These are phyloP conservation scores for Zygoascus hellenicus DNA, from an alignment of 1,139 yeast genomes.

Conservation along the genomic window DNA sequence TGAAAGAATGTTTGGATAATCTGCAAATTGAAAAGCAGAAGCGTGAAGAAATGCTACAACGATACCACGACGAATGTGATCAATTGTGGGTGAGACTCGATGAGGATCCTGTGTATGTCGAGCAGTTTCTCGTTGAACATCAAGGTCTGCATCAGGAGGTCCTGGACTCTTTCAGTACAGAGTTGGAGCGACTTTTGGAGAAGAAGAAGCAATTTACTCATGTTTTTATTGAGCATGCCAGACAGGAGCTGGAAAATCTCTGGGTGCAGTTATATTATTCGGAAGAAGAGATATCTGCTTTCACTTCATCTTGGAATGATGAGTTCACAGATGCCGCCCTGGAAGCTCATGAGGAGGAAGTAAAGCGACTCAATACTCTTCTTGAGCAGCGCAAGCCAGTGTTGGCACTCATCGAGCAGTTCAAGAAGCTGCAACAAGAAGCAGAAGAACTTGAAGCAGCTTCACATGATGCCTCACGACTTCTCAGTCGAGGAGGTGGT, in stretches of 20 bases:
- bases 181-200: conserved; percentile 51
- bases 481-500: conserved; percentile 53
- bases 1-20: conserved; percentile 24
- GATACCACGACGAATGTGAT: conserved; percentile 16
- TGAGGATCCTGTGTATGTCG: conserved; percentile 17
- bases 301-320: conserved; percentile 37
- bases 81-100: conserved; percentile 30
- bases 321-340: conserved; percentile 49
- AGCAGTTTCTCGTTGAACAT: conserved; percentile 26
- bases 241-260: conserved; percentile 49
- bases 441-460: conserved; percentile 60
- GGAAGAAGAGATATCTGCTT: conserved; percentile 38
- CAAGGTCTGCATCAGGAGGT: conserved; percentile 33
- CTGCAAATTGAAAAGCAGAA: conserved; percentile 29
- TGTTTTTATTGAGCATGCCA: conserved; percentile 57
- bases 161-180: conserved; percentile 41
- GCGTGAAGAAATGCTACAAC: conserved; percentile 15
- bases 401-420: conserved; percentile 48
- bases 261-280: conserved; percentile 64
- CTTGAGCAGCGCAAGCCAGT: conserved; percentile 51
- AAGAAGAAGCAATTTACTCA: conserved; percentile 62
- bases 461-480: conserved; percentile 72
- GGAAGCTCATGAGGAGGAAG: conserved; percentile 58
- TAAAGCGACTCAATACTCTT: conserved; percentile 46
- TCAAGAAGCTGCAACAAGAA: conserved; percentile 54